Evolutionary conservation across 495 filamentous ascomycete species (phyloP).

Genomic region (Oidiodendron maius): DNA sequence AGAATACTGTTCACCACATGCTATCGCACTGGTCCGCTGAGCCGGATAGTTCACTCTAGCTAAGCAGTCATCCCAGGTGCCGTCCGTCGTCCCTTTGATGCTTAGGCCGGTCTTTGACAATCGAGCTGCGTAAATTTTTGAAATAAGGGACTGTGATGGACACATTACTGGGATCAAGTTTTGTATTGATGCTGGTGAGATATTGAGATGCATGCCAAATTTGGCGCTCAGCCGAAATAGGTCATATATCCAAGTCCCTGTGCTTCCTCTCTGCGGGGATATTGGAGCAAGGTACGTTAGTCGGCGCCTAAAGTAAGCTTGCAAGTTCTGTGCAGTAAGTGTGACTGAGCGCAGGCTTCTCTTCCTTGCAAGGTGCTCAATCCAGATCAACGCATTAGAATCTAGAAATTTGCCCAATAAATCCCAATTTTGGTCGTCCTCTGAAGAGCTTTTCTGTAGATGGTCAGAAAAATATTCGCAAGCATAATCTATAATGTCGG

Average conservation of each 20-base stretch:
- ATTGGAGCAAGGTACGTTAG: constrained; percentile 20
- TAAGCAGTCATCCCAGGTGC: constrained; percentile 27
- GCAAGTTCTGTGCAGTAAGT: constrained; percentile 26
- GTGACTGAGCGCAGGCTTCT: constrained; percentile 24
- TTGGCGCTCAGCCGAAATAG: constrained; percentile 22
- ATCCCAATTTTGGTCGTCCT: constrained; percentile 8
- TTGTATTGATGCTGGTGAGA: constrained; percentile 25
- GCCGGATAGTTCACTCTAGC: constrained; percentile 16
- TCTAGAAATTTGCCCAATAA: constrained; percentile 25
- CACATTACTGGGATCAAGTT: constrained; percentile 28
- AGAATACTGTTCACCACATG: no score
- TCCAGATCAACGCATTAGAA: constrained; percentile 31
- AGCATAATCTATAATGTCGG: constrained; percentile 17
- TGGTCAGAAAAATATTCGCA: constrained; percentile 28
- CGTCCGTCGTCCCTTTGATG: neutral
- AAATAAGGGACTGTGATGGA: constrained; percentile 27
- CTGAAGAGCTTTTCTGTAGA: constrained; percentile 15
- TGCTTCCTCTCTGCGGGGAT: constrained; percentile 9
- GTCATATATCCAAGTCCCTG: constrained; percentile 25
- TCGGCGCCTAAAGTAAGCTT: constrained; percentile 22
- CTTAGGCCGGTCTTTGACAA: neutral
- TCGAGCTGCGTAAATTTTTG: constrained; percentile 22
- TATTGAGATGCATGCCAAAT: constrained; percentile 23
- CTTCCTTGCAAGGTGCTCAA: constrained; percentile 27
- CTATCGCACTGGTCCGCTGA: constrained; percentile 18